phyloP scores from a whole-genome alignment of 2,329 filamentous ascomycete genomes.

The Ophiocordyceps camponoti-rufipedis region DNA sequence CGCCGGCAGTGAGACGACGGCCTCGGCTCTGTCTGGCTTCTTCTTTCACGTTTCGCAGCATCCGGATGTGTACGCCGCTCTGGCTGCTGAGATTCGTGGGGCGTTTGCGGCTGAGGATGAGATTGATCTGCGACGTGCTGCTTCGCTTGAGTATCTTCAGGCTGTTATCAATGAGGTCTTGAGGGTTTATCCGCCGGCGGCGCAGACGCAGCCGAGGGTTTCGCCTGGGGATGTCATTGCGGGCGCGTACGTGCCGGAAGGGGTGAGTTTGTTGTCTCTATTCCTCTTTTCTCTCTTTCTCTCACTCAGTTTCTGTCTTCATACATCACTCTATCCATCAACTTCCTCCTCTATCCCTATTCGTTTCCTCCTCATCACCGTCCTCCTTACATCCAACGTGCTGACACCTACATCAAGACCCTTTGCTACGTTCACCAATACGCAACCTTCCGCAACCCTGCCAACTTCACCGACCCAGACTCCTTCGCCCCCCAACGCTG shows the following conservation, averaged over 20 bases:
- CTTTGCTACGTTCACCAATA: constrained; percentile 23
- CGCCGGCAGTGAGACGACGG: constrained; percentile 17
- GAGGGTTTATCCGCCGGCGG: constrained; percentile 18
- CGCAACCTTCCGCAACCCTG: constrained; percentile 22
- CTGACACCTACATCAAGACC: constrained; percentile 11
- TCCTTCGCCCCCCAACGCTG: constrained; percentile 30
- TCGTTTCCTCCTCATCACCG: no score
- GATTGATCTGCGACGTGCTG: constrained; percentile 17
- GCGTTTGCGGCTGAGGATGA: constrained; percentile 15
- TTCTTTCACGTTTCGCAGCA: constrained; percentile 13
- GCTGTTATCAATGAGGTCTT: constrained; percentile 23
- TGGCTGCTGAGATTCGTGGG: constrained; percentile 17
- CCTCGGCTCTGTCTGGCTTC: constrained; percentile 11
- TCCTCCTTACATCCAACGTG: no score
- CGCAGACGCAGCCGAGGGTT: constrained; percentile 10
- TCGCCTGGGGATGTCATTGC: constrained; percentile 15
- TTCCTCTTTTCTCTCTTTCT: background rate
- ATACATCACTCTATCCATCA: no score
- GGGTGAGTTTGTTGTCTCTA: constrained; percentile 8
- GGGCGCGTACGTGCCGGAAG: constrained; percentile 15
- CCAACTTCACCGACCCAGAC: constrained; percentile 25
- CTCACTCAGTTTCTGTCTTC: no score
- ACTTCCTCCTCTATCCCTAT: no score
- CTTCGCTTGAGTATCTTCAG: constrained; percentile 15
- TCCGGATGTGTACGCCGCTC: constrained; percentile 10